A percentile compares a stretch with the other conserved stretches of the same genome.
Evolutionary conservation across 164 flowering plant genomes (phyloP).

Genomic region (Aristolochia contorta): DNA sequence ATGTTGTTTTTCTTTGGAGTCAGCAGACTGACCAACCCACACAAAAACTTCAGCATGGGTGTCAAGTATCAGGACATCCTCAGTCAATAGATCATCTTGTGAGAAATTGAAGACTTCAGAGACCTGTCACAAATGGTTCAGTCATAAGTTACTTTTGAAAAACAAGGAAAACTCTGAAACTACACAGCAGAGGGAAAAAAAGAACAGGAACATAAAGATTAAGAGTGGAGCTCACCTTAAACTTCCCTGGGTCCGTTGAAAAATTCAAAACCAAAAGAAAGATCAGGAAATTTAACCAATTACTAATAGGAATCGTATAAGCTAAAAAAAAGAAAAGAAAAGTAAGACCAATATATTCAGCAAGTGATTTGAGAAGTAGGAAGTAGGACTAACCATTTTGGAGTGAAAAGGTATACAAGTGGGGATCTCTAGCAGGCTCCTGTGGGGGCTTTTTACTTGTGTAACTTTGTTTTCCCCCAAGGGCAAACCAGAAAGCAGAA

Average conservation of each 20-base stretch:
- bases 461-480: slow-evolving; percentile 93
- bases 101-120: slow-evolving; percentile 85
- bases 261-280: slow-evolving; percentile 9
- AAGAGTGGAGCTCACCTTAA: slow-evolving; percentile 52
- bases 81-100: slow-evolving; percentile 95
- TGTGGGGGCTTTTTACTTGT: slow-evolving; percentile 55
- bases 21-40: slow-evolving; percentile 93
- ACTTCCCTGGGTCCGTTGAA: slow-evolving; percentile 63
- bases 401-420: slow-evolving; percentile 65
- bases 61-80: slow-evolving; percentile 87
- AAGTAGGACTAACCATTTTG: slow-evolving; percentile 52
- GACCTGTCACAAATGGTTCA: slow-evolving; percentile 34
- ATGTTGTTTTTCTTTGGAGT: slow-evolving; percentile 75
- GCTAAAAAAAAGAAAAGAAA: neutral
- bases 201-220: neutral
- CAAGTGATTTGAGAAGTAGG: neutral
- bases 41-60: slow-evolving; percentile 96
- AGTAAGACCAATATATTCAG: neutral
- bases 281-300: slow-evolving; percentile 15
- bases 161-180: neutral
- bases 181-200: slow-evolving; percentile 1
- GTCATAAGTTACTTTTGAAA: neutral
- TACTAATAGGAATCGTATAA: slow-evolving; percentile 1
- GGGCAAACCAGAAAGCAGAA: slow-evolving; percentile 90
- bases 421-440: slow-evolving; percentile 81